phyloP scores from a whole-genome alignment of 148 eudicot genomes.

The Arctostaphylos glauca region DNA sequence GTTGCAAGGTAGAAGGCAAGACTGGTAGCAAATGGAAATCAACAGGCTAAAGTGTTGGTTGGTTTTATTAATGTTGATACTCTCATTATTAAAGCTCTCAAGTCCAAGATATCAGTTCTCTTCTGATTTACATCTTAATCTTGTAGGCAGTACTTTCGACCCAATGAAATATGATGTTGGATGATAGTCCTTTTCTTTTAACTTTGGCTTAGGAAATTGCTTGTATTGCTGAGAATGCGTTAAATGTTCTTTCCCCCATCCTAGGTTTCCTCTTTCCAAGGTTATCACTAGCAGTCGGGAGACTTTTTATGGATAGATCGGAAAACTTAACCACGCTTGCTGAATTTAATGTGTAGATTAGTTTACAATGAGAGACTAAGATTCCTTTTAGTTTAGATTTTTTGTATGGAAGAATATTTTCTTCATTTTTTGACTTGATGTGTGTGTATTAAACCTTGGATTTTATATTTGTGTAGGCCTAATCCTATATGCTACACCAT shows the following conservation, averaged over 20 bases:
- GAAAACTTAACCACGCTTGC: not conserved
- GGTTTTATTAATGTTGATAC: conserved; percentile 80
- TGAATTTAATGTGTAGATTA: not conserved
- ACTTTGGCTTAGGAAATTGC: not conserved
- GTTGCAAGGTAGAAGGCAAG: too few relatives aligned
- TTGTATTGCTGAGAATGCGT: not conserved
- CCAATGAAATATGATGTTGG: not conserved
- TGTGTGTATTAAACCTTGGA: too few relatives aligned
- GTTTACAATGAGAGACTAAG: not conserved
- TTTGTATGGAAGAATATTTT: not conserved
- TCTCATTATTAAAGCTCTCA: conserved; percentile 81
- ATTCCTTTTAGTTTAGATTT: not conserved
- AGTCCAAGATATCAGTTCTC: conserved; percentile 87
- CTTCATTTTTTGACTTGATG: too few relatives aligned
- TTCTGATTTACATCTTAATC: not conserved
- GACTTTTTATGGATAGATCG: not conserved
- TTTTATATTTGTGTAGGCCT: too few relatives aligned
- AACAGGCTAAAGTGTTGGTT: conserved; percentile 62
- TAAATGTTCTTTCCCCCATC: not conserved
- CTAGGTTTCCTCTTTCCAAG: not conserved
- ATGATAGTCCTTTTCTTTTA: not conserved
- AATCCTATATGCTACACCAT: too few relatives aligned
- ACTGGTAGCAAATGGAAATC: too few relatives aligned
- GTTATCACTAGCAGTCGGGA: not conserved
- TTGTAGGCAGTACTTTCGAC: not conserved